Percentiles rank a stretch among this genome's conserved stretches.
phyloP scores from a whole-genome alignment of 345 rosid genomes.

The Euphorbia tirucalli region DNA sequence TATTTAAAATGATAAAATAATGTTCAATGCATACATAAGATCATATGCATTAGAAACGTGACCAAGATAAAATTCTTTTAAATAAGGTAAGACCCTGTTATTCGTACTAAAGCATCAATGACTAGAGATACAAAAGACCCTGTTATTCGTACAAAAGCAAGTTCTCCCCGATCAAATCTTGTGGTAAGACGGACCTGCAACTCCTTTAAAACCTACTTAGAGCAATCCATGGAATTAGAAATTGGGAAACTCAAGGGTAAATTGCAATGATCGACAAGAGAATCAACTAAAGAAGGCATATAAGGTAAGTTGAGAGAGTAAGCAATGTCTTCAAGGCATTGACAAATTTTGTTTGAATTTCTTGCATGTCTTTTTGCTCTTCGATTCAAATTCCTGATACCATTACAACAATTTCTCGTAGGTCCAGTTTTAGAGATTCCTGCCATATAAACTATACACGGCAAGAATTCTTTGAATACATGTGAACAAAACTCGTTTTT shows the following conservation, averaged over 20 bases:
- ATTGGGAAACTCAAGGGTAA: not conserved
- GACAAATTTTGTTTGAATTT: not conserved
- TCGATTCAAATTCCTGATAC: not conserved
- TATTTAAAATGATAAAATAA: no score
- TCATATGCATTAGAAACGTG: no score
- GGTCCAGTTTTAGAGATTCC: not conserved
- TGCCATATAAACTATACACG: not conserved
- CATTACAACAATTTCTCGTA: not conserved
- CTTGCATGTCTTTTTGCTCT: not conserved
- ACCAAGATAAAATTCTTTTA: no score
- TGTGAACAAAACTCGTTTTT: not conserved
- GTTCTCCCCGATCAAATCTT: no score
- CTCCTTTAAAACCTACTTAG: no score
- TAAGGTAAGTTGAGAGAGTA: not conserved
- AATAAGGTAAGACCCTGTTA: no score
- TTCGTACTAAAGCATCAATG: no score
- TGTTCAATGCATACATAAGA: no score
- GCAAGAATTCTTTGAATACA: not conserved
- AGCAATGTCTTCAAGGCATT: conserved; percentile 4
- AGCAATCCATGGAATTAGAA: conserved; percentile 8
- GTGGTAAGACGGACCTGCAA: no score
- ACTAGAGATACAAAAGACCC: no score
- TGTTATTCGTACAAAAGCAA: no score
- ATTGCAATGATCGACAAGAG: not conserved
- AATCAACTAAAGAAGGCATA: not conserved